phyloP scores from a whole-genome alignment of 331 rosid species.

The Ulmus americana region DNA sequence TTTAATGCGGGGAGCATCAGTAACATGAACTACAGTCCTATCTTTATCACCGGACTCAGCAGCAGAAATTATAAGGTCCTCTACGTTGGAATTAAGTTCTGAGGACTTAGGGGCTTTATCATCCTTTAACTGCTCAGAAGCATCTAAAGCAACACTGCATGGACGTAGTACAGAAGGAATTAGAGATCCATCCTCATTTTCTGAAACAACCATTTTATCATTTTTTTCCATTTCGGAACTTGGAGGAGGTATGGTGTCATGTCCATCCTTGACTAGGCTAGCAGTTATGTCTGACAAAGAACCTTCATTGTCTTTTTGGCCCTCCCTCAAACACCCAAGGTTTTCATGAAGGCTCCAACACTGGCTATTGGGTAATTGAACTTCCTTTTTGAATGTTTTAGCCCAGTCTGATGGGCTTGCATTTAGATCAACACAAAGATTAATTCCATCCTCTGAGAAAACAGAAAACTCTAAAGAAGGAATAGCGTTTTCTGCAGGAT shows the following conservation, averaged over 20 bases:
- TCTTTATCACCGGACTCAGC: constrained; percentile 28
- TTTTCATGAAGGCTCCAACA: constrained; percentile 37
- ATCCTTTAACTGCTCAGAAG: constrained; percentile 21
- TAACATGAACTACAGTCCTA: constrained; percentile 20
- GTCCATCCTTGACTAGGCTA: constrained; percentile 23
- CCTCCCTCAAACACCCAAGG: constrained; percentile 33
- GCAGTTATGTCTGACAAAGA: constrained; percentile 33
- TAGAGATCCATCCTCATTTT: constrained; percentile 15
- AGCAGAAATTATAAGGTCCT: constrained; percentile 19
- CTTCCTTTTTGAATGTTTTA: constrained; percentile 47
- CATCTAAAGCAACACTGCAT: constrained; percentile 11
- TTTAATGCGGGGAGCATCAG: constrained; percentile 28
- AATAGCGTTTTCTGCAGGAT: constrained; percentile 32
- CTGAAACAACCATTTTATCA: constrained; percentile 19
- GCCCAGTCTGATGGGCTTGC: constrained; percentile 66
- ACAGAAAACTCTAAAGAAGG: constrained; percentile 58
- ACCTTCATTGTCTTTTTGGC: constrained; percentile 28
- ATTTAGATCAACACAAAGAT: constrained; percentile 59
- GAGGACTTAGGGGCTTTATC: constrained; percentile 18
- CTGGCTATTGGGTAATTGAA: constrained; percentile 27
- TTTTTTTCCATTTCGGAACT: constrained; percentile 13
- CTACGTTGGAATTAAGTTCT: constrained; percentile 20
- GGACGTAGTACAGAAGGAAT: constrained; percentile 16
- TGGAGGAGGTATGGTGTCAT: constrained; percentile 26
- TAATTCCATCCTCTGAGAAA: constrained; percentile 59